Conservation (phyloP, 129 eudicot genomes). For the Pseudognaphalium luteoalbum region DNA sequence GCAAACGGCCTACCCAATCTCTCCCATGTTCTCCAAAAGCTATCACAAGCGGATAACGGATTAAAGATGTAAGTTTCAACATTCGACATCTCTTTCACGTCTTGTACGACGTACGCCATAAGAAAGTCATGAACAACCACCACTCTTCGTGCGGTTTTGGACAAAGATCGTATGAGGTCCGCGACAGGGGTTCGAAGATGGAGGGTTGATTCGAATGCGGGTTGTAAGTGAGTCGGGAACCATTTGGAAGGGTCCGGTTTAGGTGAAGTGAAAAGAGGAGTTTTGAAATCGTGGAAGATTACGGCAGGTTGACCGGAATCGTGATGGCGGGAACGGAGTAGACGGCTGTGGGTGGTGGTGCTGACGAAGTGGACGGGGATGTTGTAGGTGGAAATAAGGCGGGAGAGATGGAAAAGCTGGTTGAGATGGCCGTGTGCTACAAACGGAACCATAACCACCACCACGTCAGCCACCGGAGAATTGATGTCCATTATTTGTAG, state of each 20-base stretch:
- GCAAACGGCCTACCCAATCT: constrained; percentile 17
- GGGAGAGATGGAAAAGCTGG: constrained; percentile 74
- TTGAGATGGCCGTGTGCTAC: constrained; percentile 83
- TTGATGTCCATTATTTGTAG: constrained; percentile 1
- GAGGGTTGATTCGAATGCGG: constrained; percentile 39
- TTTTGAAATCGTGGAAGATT: constrained; percentile 52
- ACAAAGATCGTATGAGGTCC: constrained; percentile 34
- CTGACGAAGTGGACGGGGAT: constrained; percentile 60
- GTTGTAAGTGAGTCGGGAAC: constrained; percentile 64
- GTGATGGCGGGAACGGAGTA: constrained; percentile 52
- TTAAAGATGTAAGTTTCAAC: constrained; percentile 46
- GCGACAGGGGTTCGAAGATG: constrained; percentile 47
- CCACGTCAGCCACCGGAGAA: constrained; percentile 24
- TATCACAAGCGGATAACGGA: constrained; percentile 40
- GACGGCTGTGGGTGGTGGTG: constrained; percentile 60
- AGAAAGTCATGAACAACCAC: constrained; percentile 52
- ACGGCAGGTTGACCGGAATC: constrained; percentile 32
- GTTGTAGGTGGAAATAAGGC: constrained; percentile 55
- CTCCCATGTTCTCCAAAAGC: constrained; percentile 25
- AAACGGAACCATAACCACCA: constrained; percentile 64
- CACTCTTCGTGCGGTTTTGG: constrained; percentile 32
- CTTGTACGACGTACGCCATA: constrained; percentile 56
- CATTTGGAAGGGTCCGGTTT: constrained; percentile 37
- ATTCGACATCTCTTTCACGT: constrained; percentile 35
- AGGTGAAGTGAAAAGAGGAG: constrained; percentile 41